These are phyloP conservation scores for Myxozyma monticola DNA, from an alignment of 805 yeast genomes.

Conservation along the genomic window DNA sequence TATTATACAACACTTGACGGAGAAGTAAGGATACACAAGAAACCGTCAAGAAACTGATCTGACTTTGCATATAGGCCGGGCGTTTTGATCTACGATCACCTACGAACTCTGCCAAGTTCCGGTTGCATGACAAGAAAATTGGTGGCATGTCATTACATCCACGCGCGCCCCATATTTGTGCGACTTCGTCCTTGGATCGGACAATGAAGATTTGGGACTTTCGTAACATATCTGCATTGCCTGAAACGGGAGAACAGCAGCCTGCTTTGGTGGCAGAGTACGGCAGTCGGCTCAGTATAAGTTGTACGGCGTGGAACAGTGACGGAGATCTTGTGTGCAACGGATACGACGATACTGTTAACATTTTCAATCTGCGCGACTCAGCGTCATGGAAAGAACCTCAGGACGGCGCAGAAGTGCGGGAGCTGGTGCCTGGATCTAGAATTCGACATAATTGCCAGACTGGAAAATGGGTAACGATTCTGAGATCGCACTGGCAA, in stretches of 20 bases:
- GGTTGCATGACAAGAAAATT: slow-evolving; percentile 85
- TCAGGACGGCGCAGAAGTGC: neutral
- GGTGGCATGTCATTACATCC: slow-evolving; percentile 89
- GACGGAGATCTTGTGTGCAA: slow-evolving; percentile 76
- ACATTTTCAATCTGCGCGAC: slow-evolving; percentile 58
- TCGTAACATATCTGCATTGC: slow-evolving; percentile 45
- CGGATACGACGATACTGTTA: slow-evolving; percentile 86
- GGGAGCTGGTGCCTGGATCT: slow-evolving; percentile 57
- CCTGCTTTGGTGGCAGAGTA: slow-evolving; percentile 62
- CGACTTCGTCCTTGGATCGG: slow-evolving; percentile 87
- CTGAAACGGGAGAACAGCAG: slow-evolving; percentile 21
- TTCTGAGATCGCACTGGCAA: slow-evolving; percentile 88
- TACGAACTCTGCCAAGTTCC: slow-evolving; percentile 33
- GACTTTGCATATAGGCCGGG: too few relatives aligned
- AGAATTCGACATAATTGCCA: slow-evolving; percentile 87
- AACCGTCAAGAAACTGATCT: too few relatives aligned
- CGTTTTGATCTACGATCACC: slow-evolving; percentile 66
- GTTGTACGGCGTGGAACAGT: slow-evolving; percentile 79
- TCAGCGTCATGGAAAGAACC: slow-evolving; percentile 29
- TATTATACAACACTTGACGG: slow-evolving; percentile 81
- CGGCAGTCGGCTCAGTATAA: slow-evolving; percentile 73
- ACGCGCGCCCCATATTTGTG: slow-evolving; percentile 58
- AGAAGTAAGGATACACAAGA: too few relatives aligned
- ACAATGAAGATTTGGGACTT: slow-evolving; percentile 85
- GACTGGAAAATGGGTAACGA: slow-evolving; percentile 92